A percentile compares a stretch with the other conserved stretches of the same genome.
Evolutionary conservation across 441 rosid species (phyloP).

Genomic region (Corymbia calophylla): DNA sequence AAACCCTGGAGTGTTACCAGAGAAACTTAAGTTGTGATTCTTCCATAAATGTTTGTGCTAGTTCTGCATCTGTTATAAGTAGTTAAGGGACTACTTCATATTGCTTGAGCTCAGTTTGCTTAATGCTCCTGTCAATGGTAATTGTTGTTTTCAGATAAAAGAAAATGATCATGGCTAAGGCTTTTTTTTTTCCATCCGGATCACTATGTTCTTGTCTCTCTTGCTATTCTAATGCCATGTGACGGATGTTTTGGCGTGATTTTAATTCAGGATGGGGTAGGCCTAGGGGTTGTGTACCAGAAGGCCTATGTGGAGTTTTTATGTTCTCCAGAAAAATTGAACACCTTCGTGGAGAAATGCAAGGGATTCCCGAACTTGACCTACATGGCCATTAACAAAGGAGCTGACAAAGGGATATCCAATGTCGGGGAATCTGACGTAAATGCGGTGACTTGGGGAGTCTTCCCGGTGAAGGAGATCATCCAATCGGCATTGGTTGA

Average conservation of each 20-base stretch:
- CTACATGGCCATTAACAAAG: constrained; percentile 65
- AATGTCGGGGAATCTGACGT: constrained; percentile 41
- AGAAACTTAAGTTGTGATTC: neutral
- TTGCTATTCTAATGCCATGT: neutral
- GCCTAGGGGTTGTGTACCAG: constrained; percentile 91
- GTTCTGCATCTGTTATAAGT: neutral
- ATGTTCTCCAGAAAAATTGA: constrained; percentile 70
- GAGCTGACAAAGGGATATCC: constrained; percentile 43
- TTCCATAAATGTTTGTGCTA: neutral
- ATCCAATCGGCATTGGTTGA: constrained; percentile 93
- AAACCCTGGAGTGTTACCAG: neutral
- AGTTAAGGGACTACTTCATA: neutral
- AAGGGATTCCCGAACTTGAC: constrained; percentile 48
- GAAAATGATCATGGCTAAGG: neutral
- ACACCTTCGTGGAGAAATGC: constrained; percentile 57
- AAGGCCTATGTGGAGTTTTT: constrained; percentile 94
- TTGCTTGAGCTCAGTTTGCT: neutral
- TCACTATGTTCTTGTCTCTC: neutral
- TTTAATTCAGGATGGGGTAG: constrained; percentile 91
- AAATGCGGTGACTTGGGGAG: constrained; percentile 98
- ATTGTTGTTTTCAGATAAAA: neutral
- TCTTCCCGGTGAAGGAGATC: constrained; percentile 81
- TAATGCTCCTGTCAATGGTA: neutral
- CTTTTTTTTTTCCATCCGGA: neutral
- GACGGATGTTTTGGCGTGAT: neutral